Base-by-base conservation (phyloP, 331 rosid species). In the Malus hybrid region DNA sequence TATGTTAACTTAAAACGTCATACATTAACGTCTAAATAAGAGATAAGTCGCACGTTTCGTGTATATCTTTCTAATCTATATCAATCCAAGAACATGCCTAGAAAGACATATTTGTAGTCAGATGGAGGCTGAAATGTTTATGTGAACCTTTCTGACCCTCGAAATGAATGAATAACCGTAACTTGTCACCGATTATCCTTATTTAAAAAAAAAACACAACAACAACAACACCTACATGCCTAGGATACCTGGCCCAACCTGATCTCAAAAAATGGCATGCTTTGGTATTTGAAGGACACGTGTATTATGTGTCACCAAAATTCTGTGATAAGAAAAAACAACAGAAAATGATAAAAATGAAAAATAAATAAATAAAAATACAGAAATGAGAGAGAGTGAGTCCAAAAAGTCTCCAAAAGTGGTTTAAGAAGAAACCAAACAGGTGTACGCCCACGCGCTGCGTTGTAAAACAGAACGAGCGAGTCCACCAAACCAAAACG, bases 381-480 rank as follows among this genome's bases (percentile, higher is more conserved):
- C 5, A 13, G 22, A 19, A 62, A 19, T 16, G 0, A 10, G 36
- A 24, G 66, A 11, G 66, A 34, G 70, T 2, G 27, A 10, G 14
- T 9, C 22, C 48, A 34, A 33, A 5, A 19, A 57, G 6, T 50
- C 50, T 31, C 74, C 84, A 78, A 74, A 83, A 57, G 73, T 81
- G 9, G 79, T 77, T 52, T 34, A 62, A 67, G 80, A 87, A 79
- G 72, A 69, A n/a, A 73, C 78, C 82, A 86, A 86, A 81, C 65
- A 44, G 22, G 63, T 69, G 85, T 48, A 32, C 65, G 20, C 79
- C 4, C 61, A 10, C 64, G 39, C 36, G 33, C 31, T 74, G 80
- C 81, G 86, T 78, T 87, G 94, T 73, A 3, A 4, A 5, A 61
- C 42, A 27, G 0, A 0, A 5, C 4, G 4, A 52, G 90, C 91